phyloP scores from a whole-genome alignment of 2,329 filamentous ascomycete species.

The Botrytis medusae region DNA sequence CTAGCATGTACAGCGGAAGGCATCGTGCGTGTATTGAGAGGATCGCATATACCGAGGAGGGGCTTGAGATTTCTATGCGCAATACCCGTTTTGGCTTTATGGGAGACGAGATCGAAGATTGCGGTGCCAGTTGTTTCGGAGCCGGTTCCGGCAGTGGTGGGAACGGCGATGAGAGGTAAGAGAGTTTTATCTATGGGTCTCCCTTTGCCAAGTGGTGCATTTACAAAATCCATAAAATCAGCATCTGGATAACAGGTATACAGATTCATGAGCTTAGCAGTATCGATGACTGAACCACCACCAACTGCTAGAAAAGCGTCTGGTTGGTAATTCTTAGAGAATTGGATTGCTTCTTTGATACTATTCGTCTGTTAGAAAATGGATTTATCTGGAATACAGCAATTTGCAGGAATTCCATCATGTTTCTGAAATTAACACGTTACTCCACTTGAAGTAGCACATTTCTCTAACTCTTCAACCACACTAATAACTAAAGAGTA shows the following conservation, averaged over 20 bases:
- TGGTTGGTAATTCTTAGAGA: slow-evolving; percentile 74
- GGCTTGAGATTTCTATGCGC: slow-evolving; percentile 95
- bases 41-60: slow-evolving; percentile 80
- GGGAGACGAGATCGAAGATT: slow-evolving; percentile 91
- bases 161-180: slow-evolving; percentile 76
- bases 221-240: slow-evolving; percentile 96
- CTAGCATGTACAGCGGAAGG: slow-evolving; percentile 88
- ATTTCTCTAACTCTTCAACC: neutral
- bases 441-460: neutral
- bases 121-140: slow-evolving; percentile 97
- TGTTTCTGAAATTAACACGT: neutral
- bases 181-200: slow-evolving; percentile 69
- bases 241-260: slow-evolving; percentile 89
- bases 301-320: slow-evolving; percentile 94
- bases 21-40: slow-evolving; percentile 94
- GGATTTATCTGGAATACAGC: neutral
- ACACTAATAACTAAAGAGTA: neutral
- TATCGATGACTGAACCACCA: slow-evolving; percentile 94
- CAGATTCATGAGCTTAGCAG: slow-evolving; percentile 97
- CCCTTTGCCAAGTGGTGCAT: slow-evolving; percentile 87
- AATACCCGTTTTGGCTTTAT: slow-evolving; percentile 91
- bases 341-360: slow-evolving; percentile 85
- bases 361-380: slow-evolving; percentile 45
- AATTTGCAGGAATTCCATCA: neutral
- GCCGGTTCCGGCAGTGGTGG: slow-evolving; percentile 82